A percentile compares a stretch with the other conserved stretches of the same genome.
Conservation (phyloP, 805 yeast genomes). For the Starmerella bombicola region DNA sequence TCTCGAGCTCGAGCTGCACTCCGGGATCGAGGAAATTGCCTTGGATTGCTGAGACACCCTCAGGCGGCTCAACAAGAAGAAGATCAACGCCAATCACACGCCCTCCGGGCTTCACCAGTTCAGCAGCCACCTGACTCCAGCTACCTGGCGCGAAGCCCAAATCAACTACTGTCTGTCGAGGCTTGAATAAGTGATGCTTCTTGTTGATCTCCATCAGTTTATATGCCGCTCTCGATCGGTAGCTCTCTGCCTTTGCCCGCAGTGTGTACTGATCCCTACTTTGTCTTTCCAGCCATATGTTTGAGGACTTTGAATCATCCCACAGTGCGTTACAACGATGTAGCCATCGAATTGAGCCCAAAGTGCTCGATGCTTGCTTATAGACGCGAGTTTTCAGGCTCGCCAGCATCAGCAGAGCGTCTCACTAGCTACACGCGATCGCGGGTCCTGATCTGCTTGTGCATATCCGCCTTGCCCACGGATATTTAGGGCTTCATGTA, state of each 20-base stretch:
- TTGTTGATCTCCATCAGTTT: conserved; percentile 67
- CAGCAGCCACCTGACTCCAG: conserved; percentile 77
- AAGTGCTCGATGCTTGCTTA: too few relatives aligned
- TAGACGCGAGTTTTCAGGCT: too few relatives aligned
- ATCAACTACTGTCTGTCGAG: conserved; percentile 58
- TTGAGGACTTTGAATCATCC: conserved; percentile 35
- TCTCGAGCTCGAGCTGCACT: conserved; percentile 29
- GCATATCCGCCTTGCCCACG: too few relatives aligned
- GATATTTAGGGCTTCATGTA: too few relatives aligned
- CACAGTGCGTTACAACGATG: too few relatives aligned
- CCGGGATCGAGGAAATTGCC: conserved; percentile 63
- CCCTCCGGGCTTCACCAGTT: conserved; percentile 39
- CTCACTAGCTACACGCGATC: too few relatives aligned
- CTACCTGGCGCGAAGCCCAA: conserved; percentile 88
- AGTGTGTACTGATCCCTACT: conserved; percentile 49
- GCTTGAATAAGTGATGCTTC: conserved; percentile 45
- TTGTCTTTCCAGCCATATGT: conserved; percentile 66
- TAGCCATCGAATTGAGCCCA: too few relatives aligned
- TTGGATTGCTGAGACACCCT: conserved; percentile 68
- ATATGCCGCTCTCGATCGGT: conserved; percentile 81
- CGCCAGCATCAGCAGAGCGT: too few relatives aligned
- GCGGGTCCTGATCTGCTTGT: too few relatives aligned
- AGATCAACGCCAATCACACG: conserved; percentile 72
- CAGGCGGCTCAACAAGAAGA: conserved; percentile 64
- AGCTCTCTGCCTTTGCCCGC: conserved; percentile 51